Evolutionary conservation across 768 basidiomycete species (phyloP).

Genomic region (Kwoniella europaea): DNA sequence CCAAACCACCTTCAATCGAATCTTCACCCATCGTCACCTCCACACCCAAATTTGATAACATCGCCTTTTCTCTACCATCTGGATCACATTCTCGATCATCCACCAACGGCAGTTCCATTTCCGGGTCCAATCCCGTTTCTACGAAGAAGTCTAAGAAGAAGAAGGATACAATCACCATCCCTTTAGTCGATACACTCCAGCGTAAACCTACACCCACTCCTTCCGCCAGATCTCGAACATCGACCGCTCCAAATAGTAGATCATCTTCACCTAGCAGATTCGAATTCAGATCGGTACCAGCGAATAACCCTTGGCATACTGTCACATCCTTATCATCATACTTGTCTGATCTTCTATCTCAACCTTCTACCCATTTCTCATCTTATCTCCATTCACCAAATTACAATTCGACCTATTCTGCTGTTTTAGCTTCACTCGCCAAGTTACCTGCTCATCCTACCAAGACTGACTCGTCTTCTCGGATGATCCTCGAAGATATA

Average conservation of each 20-base stretch:
- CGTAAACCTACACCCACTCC: constrained; percentile 27
- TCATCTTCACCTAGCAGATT: constrained; percentile 9
- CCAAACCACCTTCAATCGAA: constrained; percentile 11
- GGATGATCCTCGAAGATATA: constrained; percentile 46
- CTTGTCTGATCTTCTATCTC: constrained; percentile 43
- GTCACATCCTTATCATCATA: constrained; percentile 45
- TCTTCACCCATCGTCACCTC: neutral
- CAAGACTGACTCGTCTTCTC: constrained; percentile 12
- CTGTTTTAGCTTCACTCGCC: constrained; percentile 42
- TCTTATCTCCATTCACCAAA: constrained; percentile 48
- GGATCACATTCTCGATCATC: constrained; percentile 17
- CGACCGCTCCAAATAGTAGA: neutral
- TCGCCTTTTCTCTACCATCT: constrained; percentile 7
- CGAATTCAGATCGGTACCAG: constrained; percentile 10
- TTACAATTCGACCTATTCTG: constrained; percentile 46
- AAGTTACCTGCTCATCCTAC: neutral
- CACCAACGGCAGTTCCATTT: constrained; percentile 4
- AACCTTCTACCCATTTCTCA: constrained; percentile 39
- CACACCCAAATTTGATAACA: constrained; percentile 5
- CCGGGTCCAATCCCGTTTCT: neutral
- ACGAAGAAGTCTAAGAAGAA: constrained; percentile 28
- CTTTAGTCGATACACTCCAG: constrained; percentile 47
- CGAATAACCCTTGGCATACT: constrained; percentile 46
- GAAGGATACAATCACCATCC: constrained; percentile 26
- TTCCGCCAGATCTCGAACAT: constrained; percentile 25